phyloP scores from a whole-genome alignment of 1,139 yeast genomes.

The Pichia kudriavzevii region DNA sequence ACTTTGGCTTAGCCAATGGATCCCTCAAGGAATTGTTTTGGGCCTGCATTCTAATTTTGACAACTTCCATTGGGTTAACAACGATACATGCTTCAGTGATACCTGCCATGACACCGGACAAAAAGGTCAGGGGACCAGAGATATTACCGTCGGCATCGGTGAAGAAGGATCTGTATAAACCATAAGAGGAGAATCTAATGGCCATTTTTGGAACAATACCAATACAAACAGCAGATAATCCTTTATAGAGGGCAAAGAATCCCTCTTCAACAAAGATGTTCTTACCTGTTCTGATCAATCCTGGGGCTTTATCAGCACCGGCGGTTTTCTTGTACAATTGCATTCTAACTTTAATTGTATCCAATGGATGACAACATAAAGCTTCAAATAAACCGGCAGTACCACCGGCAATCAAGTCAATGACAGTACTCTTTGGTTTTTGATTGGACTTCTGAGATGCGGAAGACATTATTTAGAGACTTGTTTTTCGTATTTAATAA shows the following conservation, averaged over 20 bases:
- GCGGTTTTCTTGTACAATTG: slow-evolving; percentile 60
- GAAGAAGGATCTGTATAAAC: slow-evolving; percentile 69
- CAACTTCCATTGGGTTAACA: slow-evolving; percentile 96
- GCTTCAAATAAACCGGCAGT: slow-evolving; percentile 97
- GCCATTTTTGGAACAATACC: slow-evolving; percentile 99
- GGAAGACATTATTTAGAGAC: slow-evolving; percentile 14
- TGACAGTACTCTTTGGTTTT: slow-evolving; percentile 39
- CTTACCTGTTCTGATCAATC: slow-evolving; percentile 76
- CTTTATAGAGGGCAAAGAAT: slow-evolving; percentile 82
- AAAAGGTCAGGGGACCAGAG: slow-evolving; percentile 64
- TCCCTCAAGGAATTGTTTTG: slow-evolving; percentile 79
- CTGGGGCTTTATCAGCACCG: slow-evolving; percentile 60
- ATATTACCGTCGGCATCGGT: slow-evolving; percentile 58
- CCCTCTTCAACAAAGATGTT: slow-evolving; percentile 76
- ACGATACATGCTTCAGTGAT: slow-evolving; percentile 90
- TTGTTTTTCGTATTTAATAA: too few species aligned
- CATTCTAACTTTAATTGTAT: slow-evolving; percentile 95
- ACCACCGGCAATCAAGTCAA: slow-evolving; percentile 91
- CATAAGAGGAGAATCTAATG: slow-evolving; percentile 89
- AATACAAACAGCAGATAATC: slow-evolving; percentile 92
- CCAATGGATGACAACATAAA: slow-evolving; percentile 90
- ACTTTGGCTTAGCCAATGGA: slow-evolving; percentile 68
- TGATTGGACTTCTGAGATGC: slow-evolving; percentile 26
- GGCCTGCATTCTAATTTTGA: slow-evolving; percentile 92
- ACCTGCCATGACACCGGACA: slow-evolving; percentile 98